Evolutionary conservation across 2,329 filamentous ascomycete genomes (phyloP).

Genomic region (Paecilomyces niveus): DNA sequence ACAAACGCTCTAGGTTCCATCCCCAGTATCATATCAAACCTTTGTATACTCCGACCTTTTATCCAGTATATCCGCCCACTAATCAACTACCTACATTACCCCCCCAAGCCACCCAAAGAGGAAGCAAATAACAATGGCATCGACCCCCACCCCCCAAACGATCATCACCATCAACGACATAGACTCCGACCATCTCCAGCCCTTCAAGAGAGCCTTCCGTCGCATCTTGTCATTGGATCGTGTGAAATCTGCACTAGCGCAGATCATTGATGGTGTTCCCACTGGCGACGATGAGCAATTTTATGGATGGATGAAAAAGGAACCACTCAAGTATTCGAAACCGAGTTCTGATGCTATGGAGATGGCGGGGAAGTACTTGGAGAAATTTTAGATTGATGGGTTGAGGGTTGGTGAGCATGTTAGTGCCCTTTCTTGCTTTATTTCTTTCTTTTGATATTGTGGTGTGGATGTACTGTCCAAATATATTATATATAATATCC

Average conservation of each 20-base stretch:
- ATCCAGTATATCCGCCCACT: too few relatives aligned
- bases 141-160: too few relatives aligned
- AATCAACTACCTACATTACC: too few relatives aligned
- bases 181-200: not conserved
- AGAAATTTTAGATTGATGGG: too few relatives aligned
- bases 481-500: not conserved
- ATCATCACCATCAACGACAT: constrained; percentile 1
- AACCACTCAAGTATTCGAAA: not conserved
- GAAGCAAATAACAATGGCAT: too few relatives aligned
- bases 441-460: too few relatives aligned
- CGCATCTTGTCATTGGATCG: constrained; percentile 3
- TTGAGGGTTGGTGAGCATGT: too few relatives aligned
- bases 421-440: not conserved
- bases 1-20: too few relatives aligned
- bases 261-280: constrained; percentile 7
- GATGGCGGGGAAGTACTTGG: not conserved
- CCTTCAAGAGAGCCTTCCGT: not conserved
- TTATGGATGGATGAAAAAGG: not conserved
- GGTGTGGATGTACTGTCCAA: too few relatives aligned
- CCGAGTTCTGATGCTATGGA: not conserved
- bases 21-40: too few relatives aligned
- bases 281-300: constrained; percentile 5
- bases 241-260: not conserved
- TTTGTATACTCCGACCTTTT: too few relatives aligned
- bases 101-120: too few relatives aligned